phyloP scores from a whole-genome alignment of 2,329 filamentous ascomycete species.

The Keithomyces neogunnii region DNA sequence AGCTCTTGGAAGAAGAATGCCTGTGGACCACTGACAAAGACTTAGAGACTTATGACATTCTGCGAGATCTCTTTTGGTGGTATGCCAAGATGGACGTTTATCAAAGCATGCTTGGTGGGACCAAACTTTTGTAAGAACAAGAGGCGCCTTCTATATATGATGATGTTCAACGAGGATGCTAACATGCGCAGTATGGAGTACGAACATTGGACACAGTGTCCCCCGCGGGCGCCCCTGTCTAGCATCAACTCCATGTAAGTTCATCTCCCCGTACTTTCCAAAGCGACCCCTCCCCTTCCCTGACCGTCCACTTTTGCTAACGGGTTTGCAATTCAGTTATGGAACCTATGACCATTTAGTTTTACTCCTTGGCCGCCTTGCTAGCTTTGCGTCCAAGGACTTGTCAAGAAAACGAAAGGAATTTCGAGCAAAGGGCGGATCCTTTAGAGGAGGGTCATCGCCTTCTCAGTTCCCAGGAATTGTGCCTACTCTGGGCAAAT shows the following conservation, averaged over 20 bases:
- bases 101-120: conserved; percentile 82
- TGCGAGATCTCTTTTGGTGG: conserved; percentile 91
- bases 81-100: conserved; percentile 91
- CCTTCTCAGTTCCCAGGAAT: conserved; percentile 46
- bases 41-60: conserved; percentile 68
- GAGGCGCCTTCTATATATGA: too few species aligned
- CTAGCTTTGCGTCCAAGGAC: conserved; percentile 71
- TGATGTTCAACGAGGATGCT: conserved; percentile 8
- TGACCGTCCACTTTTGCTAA: background rate
- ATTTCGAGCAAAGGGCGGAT: conserved; percentile 23
- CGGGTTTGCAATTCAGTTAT: conserved; percentile 47
- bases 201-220: conserved; percentile 74
- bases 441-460: conserved; percentile 19
- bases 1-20: conserved; percentile 15
- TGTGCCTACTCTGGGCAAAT: conserved; percentile 41
- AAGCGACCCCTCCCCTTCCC: background rate
- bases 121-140: conserved; percentile 60
- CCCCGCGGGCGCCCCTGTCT: conserved; percentile 73
- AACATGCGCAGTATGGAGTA: conserved; percentile 60
- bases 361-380: conserved; percentile 69
- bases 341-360: conserved; percentile 85
- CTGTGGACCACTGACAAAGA: conserved; percentile 45
- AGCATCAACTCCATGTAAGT: conserved; percentile 63
- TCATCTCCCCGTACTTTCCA: background rate
- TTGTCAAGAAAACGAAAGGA: conserved; percentile 67